These are phyloP conservation scores for Lablab purpureus DNA, from an alignment of 306 rosid genomes.

Conservation along the genomic window DNA sequence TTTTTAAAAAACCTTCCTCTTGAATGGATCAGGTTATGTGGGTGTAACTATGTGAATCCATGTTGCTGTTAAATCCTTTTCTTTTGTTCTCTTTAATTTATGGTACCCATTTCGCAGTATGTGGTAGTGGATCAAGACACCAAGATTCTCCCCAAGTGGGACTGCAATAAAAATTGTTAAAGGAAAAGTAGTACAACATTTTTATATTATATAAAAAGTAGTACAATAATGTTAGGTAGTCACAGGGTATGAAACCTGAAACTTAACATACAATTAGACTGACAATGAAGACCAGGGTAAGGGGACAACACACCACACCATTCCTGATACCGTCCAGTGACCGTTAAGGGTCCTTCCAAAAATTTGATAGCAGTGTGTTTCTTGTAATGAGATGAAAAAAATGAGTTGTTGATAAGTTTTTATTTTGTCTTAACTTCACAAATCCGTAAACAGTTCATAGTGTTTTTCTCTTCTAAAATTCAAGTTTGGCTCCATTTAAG, in stretches of 20 bases:
- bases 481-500: conserved; percentile 2
- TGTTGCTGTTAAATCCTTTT: neutral
- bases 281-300: neutral
- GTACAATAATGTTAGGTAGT: neutral
- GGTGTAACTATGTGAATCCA: conserved; percentile 20
- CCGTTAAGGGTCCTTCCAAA: conserved; percentile 50
- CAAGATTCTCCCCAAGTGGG: conserved; percentile 43
- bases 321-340: conserved; percentile 49
- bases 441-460: conserved; percentile 1
- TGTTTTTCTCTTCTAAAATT: neutral
- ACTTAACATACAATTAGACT: conserved; percentile 22
- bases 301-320: conserved; percentile 14
- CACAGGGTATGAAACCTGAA: conserved; percentile 17
- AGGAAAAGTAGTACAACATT: neutral
- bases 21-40: conserved; percentile 18
- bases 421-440: neutral
- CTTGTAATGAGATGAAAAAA: neutral
- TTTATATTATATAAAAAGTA: neutral
- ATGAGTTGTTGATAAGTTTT: neutral
- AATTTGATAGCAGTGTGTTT: too few relatives aligned
- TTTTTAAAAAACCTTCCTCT: conserved; percentile 36
- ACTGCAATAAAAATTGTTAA: conserved; percentile 26
- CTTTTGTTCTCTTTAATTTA: neutral
- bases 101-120: neutral
- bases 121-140: conserved; percentile 16